Evolutionary conservation across 768 basidiomycete genomes (phyloP), one percentile per base, ranked within the genome.

Genomic region (Boletus reticuloceps): DNA sequence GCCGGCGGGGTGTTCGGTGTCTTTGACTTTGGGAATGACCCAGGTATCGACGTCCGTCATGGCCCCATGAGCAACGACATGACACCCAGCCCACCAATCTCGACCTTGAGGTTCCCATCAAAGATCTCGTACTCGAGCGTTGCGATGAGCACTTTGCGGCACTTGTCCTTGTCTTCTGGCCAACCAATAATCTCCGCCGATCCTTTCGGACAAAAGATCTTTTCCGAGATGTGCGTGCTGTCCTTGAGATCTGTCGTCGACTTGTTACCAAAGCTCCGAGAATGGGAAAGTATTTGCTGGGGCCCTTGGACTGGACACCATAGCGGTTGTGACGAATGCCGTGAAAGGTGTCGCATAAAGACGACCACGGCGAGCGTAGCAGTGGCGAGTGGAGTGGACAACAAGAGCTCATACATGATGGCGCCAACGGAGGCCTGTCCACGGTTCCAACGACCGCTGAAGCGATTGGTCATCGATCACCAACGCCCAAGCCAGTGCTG

Each of bases 11-110:
- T 97, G 96, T 47, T 95, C 93, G 14, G 96, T 59, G 64, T 96
- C 94, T 74, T 94, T 94, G 62, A 97, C 94, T 68, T 97, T 97
- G 43, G 94, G 94, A n/a, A 95, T 68, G 47, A 97, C 87, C 94
- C 94, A 97, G 43, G 96, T 76, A 69, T 96, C 94, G 50, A 96
- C 94, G 67, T 97, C 94, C 44, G 89, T 91, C 94, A 97, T 97
- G 7, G 94, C 94, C 94, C 94, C 94, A 97, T 97, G 36, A 97
- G 77, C 72, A 87, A 88, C 4, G 94, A 95, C 94, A 97, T 97
- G 75, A 96, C 79, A n/a, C n/a, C n/a, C n/a, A n/a, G n/a, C n/a
- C n/a, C n/a, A n/a, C n/a, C n/a, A n/a, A n/a, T n/a, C n/a, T 96
- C 96, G 78, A 97, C 94, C 73, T 97, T 97, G 58, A 95, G 73